phyloP scores from a whole-genome alignment of 495 filamentous ascomycete genomes.

The Aspergillus hancockii region DNA sequence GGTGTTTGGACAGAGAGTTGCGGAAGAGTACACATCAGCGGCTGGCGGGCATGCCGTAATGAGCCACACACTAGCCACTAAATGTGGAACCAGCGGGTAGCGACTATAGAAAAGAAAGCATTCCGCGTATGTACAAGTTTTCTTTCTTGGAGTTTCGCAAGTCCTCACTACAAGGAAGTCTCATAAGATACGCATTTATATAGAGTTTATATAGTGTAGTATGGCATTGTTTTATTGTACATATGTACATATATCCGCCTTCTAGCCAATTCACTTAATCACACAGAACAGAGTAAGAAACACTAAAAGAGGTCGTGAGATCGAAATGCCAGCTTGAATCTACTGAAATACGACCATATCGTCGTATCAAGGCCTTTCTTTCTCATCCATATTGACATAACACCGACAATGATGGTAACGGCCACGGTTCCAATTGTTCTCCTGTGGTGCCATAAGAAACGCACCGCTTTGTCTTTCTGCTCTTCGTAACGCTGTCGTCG shows the following conservation, averaged over 20 bases:
- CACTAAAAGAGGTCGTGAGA: slow-evolving; percentile 14
- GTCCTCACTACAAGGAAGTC: not conserved
- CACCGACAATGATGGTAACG: slow-evolving; percentile 62
- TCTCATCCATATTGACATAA: slow-evolving; percentile 55
- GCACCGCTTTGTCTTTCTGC: slow-evolving; percentile 51
- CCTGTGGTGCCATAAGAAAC: slow-evolving; percentile 60
- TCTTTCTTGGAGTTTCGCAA: not conserved
- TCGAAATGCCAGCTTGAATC: slow-evolving; percentile 28
- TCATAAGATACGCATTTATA: not conserved
- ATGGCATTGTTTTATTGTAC: not conserved
- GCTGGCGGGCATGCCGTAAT: slow-evolving; percentile 4
- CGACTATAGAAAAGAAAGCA: not conserved
- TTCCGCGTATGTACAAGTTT: too few species aligned
- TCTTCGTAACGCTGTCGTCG: slow-evolving; percentile 65
- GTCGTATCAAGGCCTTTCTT: slow-evolving; percentile 45
- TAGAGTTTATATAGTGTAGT: not conserved
- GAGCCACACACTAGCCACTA: slow-evolving; percentile 26
- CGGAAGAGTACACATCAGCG: slow-evolving; percentile 28
- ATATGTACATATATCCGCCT: not conserved
- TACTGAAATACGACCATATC: slow-evolving; percentile 39
- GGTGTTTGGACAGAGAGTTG: slow-evolving; percentile 13
- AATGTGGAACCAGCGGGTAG: not conserved
- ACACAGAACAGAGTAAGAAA: not conserved
- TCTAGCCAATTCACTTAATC: not conserved
- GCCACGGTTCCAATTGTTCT: slow-evolving; percentile 57